Base-by-base conservation (phyloP, 306 rosid genomes). In the Quillaja saponaria region DNA sequence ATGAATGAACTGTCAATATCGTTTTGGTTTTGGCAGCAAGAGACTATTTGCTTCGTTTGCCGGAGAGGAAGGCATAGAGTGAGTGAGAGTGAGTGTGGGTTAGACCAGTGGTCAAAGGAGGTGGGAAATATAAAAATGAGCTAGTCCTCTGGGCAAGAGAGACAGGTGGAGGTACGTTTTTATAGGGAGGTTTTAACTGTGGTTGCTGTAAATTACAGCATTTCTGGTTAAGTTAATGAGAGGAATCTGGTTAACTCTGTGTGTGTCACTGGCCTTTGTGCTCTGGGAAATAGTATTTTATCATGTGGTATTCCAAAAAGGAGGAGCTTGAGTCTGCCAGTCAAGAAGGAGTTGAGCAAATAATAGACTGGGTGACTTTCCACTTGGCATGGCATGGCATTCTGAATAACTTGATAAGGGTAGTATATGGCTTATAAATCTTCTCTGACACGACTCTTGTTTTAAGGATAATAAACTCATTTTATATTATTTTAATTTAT, bases 101-200 rank as follows among this genome's bases (percentile, higher is more conserved):
- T 80, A 55, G 81, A 81, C 85, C 37, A 72, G 71, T 51, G 73
- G 90, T 88, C 96, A 88, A 81, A 81, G 69, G 69, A 59, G 63
- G 66, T 21, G 54, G 33, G n/a, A n/a, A n/a, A n/a, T n/a, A n/a
- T n/a, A 68, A 60, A 54, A 66, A 57, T 49, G 82, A 56, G 72
- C 6, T 65, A 49, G 44, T 39, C 31, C 31, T 25, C 4, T 25
- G 31, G 20, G 72, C 66, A 54, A 60, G 80, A 67, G 65, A 67
- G 85, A 68, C 67, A 49, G 48, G 69, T n/a, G 66, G 65, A n/a
- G 60, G 67, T 56, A 60, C 69, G 58, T 40, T 34, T 72, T 70
- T 83, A 81, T 88, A 88, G 83, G 67, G 46, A 25, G 31, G 39
- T 16, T 49, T 56, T 64, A 21, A 74, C 64, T 41, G 58, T 56